Evolutionary conservation across 2,329 filamentous ascomycete species (phyloP).

Genomic region (Cladosporium sp.): DNA sequence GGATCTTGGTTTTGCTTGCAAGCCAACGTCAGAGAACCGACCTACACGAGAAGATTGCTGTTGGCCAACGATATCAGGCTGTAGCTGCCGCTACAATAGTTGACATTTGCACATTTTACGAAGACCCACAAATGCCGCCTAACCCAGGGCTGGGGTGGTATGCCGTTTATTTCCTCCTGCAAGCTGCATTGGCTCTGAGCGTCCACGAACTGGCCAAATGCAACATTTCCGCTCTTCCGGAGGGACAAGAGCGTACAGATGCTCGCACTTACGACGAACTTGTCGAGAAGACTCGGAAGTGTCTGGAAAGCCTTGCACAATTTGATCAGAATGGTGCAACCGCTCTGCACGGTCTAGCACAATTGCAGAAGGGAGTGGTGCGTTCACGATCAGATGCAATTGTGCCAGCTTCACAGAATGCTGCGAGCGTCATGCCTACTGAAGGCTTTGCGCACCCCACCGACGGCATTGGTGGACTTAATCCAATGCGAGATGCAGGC

Average conservation of each 20-base stretch:
- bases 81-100: conserved; percentile 15
- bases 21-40: conserved; percentile 17
- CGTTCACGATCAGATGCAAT: neutral
- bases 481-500: no score
- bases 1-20: conserved; percentile 18
- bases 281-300: neutral
- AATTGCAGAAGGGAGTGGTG: neutral
- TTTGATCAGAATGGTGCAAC: neutral
- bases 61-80: conserved; percentile 15
- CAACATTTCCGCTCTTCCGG: neutral
- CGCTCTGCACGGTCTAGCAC: neutral
- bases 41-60: conserved; percentile 16
- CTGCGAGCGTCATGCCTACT: no score
- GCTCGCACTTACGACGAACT: neutral
- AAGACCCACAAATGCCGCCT: neutral
- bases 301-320: neutral
- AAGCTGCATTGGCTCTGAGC: conserved; percentile 10
- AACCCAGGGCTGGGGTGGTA: conserved; percentile 20
- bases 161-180: conserved; percentile 19
- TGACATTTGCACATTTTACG: conserved; percentile 17
- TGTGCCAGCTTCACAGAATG: neutral
- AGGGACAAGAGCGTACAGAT: neutral
- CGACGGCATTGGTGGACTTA: no score
- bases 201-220: neutral
- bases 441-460: no score